Evolutionary conservation across 2,329 filamentous ascomycete genomes (phyloP).

Genomic region (Dryadomyces sulphureus): DNA sequence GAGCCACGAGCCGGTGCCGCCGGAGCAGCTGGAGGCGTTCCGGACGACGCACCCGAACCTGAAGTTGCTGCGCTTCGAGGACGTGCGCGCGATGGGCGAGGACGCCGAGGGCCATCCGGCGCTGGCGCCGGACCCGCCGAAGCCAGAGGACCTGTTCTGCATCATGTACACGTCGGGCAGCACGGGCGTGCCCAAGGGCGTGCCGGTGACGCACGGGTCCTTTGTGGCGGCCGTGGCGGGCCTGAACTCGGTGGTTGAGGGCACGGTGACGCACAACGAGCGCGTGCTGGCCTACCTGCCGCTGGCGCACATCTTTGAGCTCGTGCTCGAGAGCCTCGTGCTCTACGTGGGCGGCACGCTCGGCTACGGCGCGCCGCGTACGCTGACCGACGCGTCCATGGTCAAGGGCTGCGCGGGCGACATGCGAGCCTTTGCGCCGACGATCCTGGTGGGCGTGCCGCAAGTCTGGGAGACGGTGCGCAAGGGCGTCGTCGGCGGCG

Average conservation of each 20-base stretch:
- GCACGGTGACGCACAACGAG: slow-evolving; percentile 64
- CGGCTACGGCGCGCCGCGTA: slow-evolving; percentile 85
- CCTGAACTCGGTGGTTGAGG: slow-evolving; percentile 61
- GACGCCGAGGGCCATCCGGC: slow-evolving; percentile 53
- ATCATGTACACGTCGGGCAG: slow-evolving; percentile 81
- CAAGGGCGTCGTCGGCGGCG: slow-evolving; percentile 77
- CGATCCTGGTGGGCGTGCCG: slow-evolving; percentile 84
- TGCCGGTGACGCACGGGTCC: slow-evolving; percentile 64
- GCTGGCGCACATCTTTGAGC: slow-evolving; percentile 90
- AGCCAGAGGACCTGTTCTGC: slow-evolving; percentile 67
- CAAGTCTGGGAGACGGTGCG: slow-evolving; percentile 96
- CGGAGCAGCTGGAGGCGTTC: slow-evolving; percentile 39
- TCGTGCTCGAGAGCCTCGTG: slow-evolving; percentile 84
- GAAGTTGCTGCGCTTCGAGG: slow-evolving; percentile 36
- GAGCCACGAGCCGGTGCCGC: slow-evolving; percentile 33
- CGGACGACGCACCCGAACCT: slow-evolving; percentile 39
- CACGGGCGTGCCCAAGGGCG: slow-evolving; percentile 80
- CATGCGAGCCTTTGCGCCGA: slow-evolving; percentile 81
- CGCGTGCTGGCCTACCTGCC: slow-evolving; percentile 81
- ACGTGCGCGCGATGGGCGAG: slow-evolving; percentile 42
- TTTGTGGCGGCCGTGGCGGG: slow-evolving; percentile 76
- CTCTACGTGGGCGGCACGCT: slow-evolving; percentile 82
- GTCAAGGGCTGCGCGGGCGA: slow-evolving; percentile 75
- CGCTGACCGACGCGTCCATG: slow-evolving; percentile 72
- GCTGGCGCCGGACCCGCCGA: slow-evolving; percentile 51